phyloP scores from a whole-genome alignment of 768 basidiomycete genomes.

The Tylopilus felleus region DNA sequence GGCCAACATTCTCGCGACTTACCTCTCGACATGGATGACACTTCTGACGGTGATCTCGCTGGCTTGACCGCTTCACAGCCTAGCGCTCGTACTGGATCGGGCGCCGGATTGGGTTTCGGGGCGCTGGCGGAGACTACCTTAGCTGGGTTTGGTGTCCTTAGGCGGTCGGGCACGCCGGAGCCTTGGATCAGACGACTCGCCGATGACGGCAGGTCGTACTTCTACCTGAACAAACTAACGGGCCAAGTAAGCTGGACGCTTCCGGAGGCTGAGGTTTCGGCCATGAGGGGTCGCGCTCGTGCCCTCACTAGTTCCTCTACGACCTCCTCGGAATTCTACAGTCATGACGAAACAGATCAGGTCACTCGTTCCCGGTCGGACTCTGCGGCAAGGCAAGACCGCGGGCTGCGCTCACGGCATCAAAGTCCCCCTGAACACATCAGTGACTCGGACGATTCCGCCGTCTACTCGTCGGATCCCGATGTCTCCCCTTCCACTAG shows the following conservation, averaged over 20 bases:
- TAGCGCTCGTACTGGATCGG: constrained; percentile 53
- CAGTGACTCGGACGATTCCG: constrained; percentile 81
- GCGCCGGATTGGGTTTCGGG: constrained; percentile 48
- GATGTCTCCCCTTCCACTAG: constrained; percentile 31
- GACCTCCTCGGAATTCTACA: constrained; percentile 28
- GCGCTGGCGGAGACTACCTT: constrained; percentile 34
- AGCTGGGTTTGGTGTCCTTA: constrained; percentile 60
- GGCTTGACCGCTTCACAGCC: constrained; percentile 52
- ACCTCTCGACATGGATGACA: constrained; percentile 74
- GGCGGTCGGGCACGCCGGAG: constrained; percentile 62
- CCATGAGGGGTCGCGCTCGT: constrained; percentile 32
- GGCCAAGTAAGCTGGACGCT: constrained; percentile 67
- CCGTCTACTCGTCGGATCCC: constrained; percentile 37
- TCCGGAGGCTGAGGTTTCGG: constrained; percentile 42
- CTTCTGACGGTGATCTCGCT: constrained; percentile 60
- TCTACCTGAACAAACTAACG: constrained; percentile 70
- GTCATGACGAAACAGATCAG: constrained; percentile 23
- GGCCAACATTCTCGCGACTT: constrained; percentile 80
- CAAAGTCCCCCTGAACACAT: constrained; percentile 40
- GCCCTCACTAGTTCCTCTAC: constrained; percentile 34
- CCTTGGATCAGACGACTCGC: constrained; percentile 81
- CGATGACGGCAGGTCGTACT: constrained; percentile 80
- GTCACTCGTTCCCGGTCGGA: constrained; percentile 31
- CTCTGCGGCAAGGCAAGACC: constrained; percentile 32
- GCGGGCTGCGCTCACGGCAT: constrained; percentile 25